Base-by-base conservation (phyloP, 2,329 filamentous ascomycete genomes). In the Karstenula rhodostoma region DNA sequence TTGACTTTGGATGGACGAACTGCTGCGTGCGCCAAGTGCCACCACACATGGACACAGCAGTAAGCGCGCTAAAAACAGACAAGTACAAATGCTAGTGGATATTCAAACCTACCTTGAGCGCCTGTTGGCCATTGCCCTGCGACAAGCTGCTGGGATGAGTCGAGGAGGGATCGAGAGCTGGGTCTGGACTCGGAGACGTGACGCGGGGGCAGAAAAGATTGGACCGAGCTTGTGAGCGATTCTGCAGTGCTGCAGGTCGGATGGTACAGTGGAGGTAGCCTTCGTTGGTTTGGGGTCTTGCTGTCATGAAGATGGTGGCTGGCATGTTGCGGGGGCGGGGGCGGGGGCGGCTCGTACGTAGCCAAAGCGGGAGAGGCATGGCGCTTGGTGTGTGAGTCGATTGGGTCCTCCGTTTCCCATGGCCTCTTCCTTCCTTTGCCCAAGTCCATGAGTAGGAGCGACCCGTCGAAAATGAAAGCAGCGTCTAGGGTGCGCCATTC, bases 301-400 rank as follows among this genome's bases (percentile, higher is more conserved):
- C 61, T 60, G 61, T 68, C 64, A 66, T 52, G 64, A 72, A 62
- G 63, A 63, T 65, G 61, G 43, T 61, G 60, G 62, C 65, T 69
- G 68, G 68, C 61, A 70, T 62, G 67, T 58, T 67, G 68, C 67
- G 67, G 71, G 64, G 72, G 66, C 62, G 67, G 71, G 64, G 72
- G 66, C 62, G 68, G 68, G 67, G 70, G 63, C 67, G 50, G 33
- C 37, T 61, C 64, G 57, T 56, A 64, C 62, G 58, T 40, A 44
- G 55, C 57, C 53, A 60, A 37, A 53, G 57, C 56, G 47, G 61
- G 61, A 53, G 61, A 60, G 59, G 58, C 62, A 60, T 63, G 67
- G 58, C 67, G 68, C 60, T 62, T 68, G 56, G 51, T 29, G 46
- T 59, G 65, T 50, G 57, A 42, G 43, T 66, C 62, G 51, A 62